Conservation (phyloP, 441 rosid species). For the Adansonia grandidieri region DNA sequence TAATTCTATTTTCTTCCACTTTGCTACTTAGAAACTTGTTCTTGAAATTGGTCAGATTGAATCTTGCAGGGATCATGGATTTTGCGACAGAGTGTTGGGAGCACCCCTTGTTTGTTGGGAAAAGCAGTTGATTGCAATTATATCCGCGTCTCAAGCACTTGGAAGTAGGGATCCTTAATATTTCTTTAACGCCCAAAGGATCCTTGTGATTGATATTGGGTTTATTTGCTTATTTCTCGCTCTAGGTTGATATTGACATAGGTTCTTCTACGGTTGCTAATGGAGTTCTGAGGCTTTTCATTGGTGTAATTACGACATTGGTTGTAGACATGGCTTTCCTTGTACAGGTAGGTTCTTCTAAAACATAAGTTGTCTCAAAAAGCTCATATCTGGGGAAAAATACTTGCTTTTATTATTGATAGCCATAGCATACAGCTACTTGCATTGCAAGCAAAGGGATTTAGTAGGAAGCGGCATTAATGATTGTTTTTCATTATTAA, state of each 20-base stretch:
- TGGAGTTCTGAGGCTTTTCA: constrained; percentile 95
- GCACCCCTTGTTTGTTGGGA: constrained; percentile 97
- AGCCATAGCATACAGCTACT: background rate
- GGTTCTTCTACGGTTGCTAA: constrained; percentile 99
- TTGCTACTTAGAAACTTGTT: constrained; percentile 8
- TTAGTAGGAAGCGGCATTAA: constrained; percentile 8
- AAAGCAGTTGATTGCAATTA: constrained; percentile 98
- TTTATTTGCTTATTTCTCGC: constrained; percentile 29
- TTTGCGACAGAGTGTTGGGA: constrained; percentile 98
- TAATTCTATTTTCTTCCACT: background rate
- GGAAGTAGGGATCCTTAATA: constrained; percentile 54
- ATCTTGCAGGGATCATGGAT: constrained; percentile 93
- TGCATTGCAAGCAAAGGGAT: constrained; percentile 1
- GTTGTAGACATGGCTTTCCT: constrained; percentile 99
- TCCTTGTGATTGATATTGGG: background rate
- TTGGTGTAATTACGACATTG: constrained; percentile 87
- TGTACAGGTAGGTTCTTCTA: constrained; percentile 71
- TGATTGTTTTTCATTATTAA: constrained; percentile 11
- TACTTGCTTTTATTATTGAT: background rate
- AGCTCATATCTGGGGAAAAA: background rate
- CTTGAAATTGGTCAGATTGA: constrained; percentile 23
- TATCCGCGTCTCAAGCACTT: constrained; percentile 77
- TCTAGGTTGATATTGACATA: constrained; percentile 92
- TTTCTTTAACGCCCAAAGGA: background rate
- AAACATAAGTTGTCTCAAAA: background rate